Evolutionary conservation across 176 grass and related monocot species (phyloP), one percentile per base, ranked within the genome.

Genomic region (Bonia amplexicaulis): DNA sequence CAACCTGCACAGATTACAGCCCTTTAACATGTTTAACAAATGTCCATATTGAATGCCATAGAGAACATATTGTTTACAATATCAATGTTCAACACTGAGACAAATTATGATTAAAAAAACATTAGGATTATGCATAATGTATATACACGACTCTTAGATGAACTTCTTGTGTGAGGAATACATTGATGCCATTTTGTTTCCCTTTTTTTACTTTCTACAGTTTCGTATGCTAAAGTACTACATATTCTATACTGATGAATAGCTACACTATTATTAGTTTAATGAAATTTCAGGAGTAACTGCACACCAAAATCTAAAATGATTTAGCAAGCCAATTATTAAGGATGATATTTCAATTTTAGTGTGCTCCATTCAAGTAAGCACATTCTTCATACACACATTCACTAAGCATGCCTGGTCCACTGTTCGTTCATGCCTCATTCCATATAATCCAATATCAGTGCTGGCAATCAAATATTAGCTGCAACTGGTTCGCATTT

Each of bases 1-100:
- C 96, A 67, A 98, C 93, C 96, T 98, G 85, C 64, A 87, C 54
- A 84, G 20, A 79, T 65, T 60, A 71, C 33, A 83, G 70, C 71
- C 40, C 79, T 90, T 90, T 77, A 90, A 44, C 35, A 58, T n/a
- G 39, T 37, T 75, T 66, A 65, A 74, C 17, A 80, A 54, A 63
- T 45, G 2, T 67, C 9, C n/a, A 73, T 13, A 64, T 40, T 70
- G 23, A 74, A 88, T 68, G n/a, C 14, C 54, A 84, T 52, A 64
- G 44, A n/a, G 42, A 39, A 8, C 9, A 82, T 49, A 85, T 31
- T 12, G 11, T 46, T 12, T 67, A 47, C 40, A 20, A 66, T 66
- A 64, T 66, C 55, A 58, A 15, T 63, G 33, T 45, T 75, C 41
- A 67, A 80, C 17, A 85, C 40, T 3, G 0, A 71, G 49, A 62